Evolutionary conservation across 2,329 filamentous ascomycete genomes (phyloP), one percentile per base, ranked within the genome.

Genomic region (Pseudogymnoascus sp.): DNA sequence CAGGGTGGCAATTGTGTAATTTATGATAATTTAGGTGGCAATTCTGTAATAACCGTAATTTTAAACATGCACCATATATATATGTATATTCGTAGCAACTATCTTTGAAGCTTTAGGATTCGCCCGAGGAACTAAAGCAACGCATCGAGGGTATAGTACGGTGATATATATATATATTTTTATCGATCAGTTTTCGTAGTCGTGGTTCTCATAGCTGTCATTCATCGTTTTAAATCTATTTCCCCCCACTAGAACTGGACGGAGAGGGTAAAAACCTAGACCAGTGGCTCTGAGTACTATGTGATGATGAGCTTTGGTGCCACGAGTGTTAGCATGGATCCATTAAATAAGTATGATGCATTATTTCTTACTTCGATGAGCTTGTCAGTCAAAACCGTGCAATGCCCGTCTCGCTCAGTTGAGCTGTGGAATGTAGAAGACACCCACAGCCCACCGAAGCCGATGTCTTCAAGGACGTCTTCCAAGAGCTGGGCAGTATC

Each of bases 401-500:
- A 71, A 56, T 73, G 69, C 50, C 70, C 70, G 21, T 72, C 71
- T 23, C 70, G 67, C 21, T 73, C 70, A 63, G 70, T 70, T 16
- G 62, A 44, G 5, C 50, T 63, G 35, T 73, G 71, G 47, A 74
- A 74, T 6, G 71, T 73, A 4, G 70, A 69, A 10, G 69, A 71
- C 11, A 80, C 79, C 84, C 84, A 88, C 1, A 89, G 74, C 0
- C 86, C 86, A 7, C 80, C 78, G 65, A 89, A 88, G 1, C 86
- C 86, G 72, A 84, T 80, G 2, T 82, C 80, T 38, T 84, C 80
- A 7, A 88, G 76, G 1, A 80, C 77, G 53, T 82, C 79, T 59
- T 78, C 79, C 10, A 88, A 72, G 28, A 77, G 73, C 40, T 78
- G 76, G 31, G 76, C 76, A 4, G 80, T 79, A 56, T 80, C 78